A percentile compares a stretch with the other conserved stretches of the same genome.
These are phyloP conservation scores for Stenocarpella maydis DNA, from an alignment of 2,329 filamentous ascomycete genomes.

Conservation along the genomic window DNA sequence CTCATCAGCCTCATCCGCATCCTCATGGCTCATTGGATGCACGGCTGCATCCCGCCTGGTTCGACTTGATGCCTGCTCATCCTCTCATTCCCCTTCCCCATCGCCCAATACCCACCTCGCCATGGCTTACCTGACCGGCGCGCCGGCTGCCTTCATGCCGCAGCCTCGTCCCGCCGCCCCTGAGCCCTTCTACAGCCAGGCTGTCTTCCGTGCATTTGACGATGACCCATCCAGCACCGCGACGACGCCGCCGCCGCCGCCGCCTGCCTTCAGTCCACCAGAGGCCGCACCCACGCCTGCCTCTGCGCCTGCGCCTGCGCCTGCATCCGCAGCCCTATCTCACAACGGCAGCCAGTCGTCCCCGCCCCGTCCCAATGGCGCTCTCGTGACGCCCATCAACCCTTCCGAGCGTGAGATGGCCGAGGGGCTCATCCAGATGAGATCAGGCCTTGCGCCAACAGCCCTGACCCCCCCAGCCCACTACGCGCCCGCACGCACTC, in stretches of 20 bases:
- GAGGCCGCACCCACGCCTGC: neutral
- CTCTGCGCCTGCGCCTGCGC: too few species aligned
- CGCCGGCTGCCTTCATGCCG: conserved; percentile 22
- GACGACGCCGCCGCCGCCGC: conserved; percentile 5
- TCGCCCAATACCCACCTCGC: conserved; percentile 18
- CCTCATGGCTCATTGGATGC: neutral
- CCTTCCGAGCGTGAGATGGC: conserved; percentile 27
- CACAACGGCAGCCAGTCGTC: conserved; percentile 2
- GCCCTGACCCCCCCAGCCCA: conserved; percentile 28
- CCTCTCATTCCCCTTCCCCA: neutral
- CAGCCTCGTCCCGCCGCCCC: conserved; percentile 19
- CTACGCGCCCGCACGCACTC: conserved; percentile 18
- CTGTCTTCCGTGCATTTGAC: conserved; percentile 32
- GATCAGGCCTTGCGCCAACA: conserved; percentile 30
- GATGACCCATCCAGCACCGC: conserved; percentile 24
- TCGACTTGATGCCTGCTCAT: conserved; percentile 21
- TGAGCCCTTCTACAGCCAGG: conserved; percentile 24
- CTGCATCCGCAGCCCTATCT: neutral
- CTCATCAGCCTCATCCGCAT: conserved; percentile 6
- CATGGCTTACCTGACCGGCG: conserved; percentile 33
- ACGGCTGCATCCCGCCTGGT: conserved; percentile 10
- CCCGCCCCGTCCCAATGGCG: neutral
- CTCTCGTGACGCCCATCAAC: conserved; percentile 16
- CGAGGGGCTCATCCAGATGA: conserved; percentile 34
- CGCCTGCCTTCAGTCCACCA: conserved; percentile 2